phyloP scores from a whole-genome alignment of 2,329 filamentous ascomycete species.

The Neurospora sp. region DNA sequence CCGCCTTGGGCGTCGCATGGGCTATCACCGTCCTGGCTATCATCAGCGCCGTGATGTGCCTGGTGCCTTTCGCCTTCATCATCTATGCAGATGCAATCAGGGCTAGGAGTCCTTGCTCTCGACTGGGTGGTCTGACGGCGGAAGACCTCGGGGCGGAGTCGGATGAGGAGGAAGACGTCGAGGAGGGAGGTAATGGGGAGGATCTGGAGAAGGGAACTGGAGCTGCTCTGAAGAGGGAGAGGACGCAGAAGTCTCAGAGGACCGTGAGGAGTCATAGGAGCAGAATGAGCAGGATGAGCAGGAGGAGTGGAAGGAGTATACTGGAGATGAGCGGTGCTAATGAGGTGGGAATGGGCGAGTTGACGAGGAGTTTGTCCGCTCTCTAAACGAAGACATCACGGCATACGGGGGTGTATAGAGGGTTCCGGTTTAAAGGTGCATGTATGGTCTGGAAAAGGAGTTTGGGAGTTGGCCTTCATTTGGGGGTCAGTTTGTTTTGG shows the following conservation, averaged over 20 bases:
- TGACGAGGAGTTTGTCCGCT: conserved; percentile 15
- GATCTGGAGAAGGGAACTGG: not conserved
- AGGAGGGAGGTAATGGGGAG: not conserved
- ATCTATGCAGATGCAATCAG: conserved; percentile 33
- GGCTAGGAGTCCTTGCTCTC: conserved; percentile 28
- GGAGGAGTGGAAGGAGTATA: not conserved
- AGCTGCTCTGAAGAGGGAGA: not conserved
- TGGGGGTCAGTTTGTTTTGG: not conserved
- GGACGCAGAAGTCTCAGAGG: not conserved
- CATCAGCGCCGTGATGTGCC: conserved; percentile 33
- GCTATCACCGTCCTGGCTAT: conserved; percentile 40
- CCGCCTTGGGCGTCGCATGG: conserved; percentile 20
- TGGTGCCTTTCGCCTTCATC: conserved; percentile 42
- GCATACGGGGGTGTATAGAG: too few relatives aligned
- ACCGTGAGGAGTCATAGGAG: not conserved
- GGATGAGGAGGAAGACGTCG: conserved; percentile 17
- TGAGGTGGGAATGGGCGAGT: conserved; percentile 2
- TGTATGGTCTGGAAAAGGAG: not conserved
- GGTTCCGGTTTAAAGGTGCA: not conserved
- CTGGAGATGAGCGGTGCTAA: not conserved
- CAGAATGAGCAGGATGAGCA: not conserved
- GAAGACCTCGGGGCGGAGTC: conserved; percentile 33
- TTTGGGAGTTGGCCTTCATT: not conserved
- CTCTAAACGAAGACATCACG: too few relatives aligned
- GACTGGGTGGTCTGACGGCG: not conserved